Percentiles rank a stretch among this genome's conserved stretches.
phyloP scores from a whole-genome alignment of 768 basidiomycete genomes.

The Termitomyces sp. region DNA sequence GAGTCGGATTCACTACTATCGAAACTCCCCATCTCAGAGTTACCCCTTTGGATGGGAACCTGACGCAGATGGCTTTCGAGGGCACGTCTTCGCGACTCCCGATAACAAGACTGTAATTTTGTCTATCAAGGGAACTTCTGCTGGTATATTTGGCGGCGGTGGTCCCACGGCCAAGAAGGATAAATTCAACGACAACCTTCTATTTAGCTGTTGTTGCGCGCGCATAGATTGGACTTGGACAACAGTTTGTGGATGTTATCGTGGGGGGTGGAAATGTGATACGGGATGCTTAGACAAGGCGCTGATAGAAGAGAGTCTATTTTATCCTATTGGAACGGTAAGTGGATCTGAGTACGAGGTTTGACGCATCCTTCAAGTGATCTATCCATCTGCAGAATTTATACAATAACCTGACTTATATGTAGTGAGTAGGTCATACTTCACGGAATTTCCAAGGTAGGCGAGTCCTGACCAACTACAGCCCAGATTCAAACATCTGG shows the following conservation, averaged over 20 bases:
- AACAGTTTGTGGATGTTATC: conserved; percentile 87
- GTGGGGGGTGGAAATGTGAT: conserved; percentile 76
- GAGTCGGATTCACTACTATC: conserved; percentile 4
- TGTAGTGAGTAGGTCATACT: conserved; percentile 48
- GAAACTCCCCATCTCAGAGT: conserved; percentile 31
- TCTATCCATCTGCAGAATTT: conserved; percentile 54
- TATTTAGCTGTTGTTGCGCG: conserved; percentile 96
- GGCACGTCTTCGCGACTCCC: conserved; percentile 81
- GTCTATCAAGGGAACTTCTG: conserved; percentile 93
- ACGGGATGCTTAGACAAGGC: conserved; percentile 72
- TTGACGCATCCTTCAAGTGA: conserved; percentile 1
- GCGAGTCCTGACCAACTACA: conserved; percentile 7
- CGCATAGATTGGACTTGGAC: conserved; percentile 90
- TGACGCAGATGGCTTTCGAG: conserved; percentile 81
- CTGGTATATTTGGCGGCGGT: conserved; percentile 62
- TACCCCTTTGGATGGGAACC: conserved; percentile 92
- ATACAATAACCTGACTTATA: conserved; percentile 89
- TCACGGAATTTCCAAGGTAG: background rate
- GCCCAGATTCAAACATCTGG: conserved; percentile 86
- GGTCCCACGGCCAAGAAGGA: conserved; percentile 89
- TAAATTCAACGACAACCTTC: conserved; percentile 87
- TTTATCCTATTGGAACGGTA: conserved; percentile 88
- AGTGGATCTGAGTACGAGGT: conserved; percentile 21
- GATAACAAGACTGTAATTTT: conserved; percentile 84
- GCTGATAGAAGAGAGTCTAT: conserved; percentile 73